Evolutionary conservation across 768 basidiomycete species (phyloP).

Genomic region (Dioszegia aurantiaca): DNA sequence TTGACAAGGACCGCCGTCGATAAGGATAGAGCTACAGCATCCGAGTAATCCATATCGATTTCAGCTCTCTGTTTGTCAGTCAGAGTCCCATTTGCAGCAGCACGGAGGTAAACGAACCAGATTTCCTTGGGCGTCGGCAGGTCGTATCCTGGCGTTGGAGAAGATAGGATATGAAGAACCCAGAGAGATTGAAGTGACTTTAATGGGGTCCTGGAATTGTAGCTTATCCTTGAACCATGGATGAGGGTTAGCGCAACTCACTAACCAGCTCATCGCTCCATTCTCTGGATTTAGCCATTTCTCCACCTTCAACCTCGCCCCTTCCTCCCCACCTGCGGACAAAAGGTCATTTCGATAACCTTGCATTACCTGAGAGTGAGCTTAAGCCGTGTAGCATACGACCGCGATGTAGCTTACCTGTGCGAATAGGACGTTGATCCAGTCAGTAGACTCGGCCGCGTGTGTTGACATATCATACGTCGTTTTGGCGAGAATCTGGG

Average conservation of each 20-base stretch:
- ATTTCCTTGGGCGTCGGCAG: constrained; percentile 53
- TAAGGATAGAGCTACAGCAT: constrained; percentile 67
- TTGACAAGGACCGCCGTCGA: constrained; percentile 55
- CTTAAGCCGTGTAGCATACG: too few species aligned
- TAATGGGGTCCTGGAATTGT: constrained; percentile 69
- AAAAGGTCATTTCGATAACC: constrained; percentile 66
- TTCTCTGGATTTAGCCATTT: constrained; percentile 74
- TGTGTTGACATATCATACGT: constrained; percentile 53
- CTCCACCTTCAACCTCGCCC: constrained; percentile 75
- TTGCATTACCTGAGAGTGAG: constrained; percentile 61
- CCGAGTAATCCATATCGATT: constrained; percentile 78
- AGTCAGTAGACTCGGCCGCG: constrained; percentile 73
- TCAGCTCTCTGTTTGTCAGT: constrained; percentile 63
- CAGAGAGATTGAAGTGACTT: constrained; percentile 77
- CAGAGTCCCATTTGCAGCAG: too few species aligned
- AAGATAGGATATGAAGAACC: constrained; percentile 76
- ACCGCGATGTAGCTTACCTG: constrained; percentile 60
- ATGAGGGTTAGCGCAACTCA: constrained; percentile 23
- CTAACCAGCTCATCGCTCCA: constrained; percentile 57
- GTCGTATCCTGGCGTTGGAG: constrained; percentile 65
- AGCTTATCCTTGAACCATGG: constrained; percentile 55
- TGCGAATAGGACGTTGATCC: constrained; percentile 81
- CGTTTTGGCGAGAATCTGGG: constrained; percentile 51
- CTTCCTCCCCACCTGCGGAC: constrained; percentile 76
- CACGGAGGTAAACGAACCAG: constrained; percentile 42